Evolutionary conservation across 345 rosid species (phyloP).

Genomic region (Boechera divaricarpa): DNA sequence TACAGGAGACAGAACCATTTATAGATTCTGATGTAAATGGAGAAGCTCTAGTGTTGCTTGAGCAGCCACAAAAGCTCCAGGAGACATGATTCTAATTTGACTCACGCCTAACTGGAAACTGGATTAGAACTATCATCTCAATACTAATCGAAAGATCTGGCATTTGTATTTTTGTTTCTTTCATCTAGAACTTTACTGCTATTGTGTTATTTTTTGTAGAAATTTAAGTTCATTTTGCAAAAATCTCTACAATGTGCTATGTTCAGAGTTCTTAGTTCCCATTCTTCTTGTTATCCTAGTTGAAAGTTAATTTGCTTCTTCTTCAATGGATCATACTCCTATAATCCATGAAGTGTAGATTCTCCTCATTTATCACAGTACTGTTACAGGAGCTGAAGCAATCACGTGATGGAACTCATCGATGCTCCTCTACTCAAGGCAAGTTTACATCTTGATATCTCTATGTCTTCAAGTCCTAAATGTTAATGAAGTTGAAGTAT

Average conservation of each 20-base stretch:
- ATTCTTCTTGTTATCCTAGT: background rate
- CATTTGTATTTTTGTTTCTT: slow-evolving; percentile 6
- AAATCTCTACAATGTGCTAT: background rate
- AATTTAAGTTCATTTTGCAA: background rate
- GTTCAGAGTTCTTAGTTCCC: background rate
- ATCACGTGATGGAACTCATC: background rate
- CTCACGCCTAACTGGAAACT: background rate
- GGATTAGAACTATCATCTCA: slow-evolving; percentile 10
- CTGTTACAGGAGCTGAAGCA: background rate
- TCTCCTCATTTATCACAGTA: background rate
- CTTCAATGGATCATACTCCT: background rate
- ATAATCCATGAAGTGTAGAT: background rate
- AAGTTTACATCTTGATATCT: background rate
- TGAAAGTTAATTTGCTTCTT: background rate
- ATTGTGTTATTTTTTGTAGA: slow-evolving; percentile 6
- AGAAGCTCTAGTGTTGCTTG: background rate
- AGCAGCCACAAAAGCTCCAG: background rate
- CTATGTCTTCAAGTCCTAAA: background rate
- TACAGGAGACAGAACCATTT: slow-evolving; percentile 20
- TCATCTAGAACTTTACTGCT: background rate
- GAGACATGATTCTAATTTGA: slow-evolving; percentile 26
- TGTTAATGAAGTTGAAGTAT: background rate
- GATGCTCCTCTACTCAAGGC: background rate
- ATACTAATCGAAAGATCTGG: background rate
- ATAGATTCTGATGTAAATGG: slow-evolving; percentile 2